Base-by-base conservation (phyloP, 2,329 filamentous ascomycete genomes). In the Xylariales sp. region DNA sequence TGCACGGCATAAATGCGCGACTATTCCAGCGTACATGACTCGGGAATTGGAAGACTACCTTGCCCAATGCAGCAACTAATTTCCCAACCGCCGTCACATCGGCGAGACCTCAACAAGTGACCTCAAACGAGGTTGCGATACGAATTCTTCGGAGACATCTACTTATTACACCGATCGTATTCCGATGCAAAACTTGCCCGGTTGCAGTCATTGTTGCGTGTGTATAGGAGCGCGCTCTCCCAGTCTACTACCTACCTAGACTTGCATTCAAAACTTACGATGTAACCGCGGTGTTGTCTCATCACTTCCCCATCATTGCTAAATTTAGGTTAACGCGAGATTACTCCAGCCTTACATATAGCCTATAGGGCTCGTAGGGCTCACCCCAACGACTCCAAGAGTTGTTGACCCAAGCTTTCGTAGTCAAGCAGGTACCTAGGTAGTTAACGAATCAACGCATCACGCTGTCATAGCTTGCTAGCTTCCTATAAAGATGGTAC, bases 321-420 rank as follows among this genome's bases (percentile, higher is more conserved):
- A 45, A 41, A 64, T 43, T 45, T 64, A 62, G 67, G 41, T 39
- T 60, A 62, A 46, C 58, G 56, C 53, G 50, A 48, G 39, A 61
- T 58, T 53, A 64, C 45, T 45, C 50, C 64, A 69, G 67, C 67
- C 67, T 69, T 67, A 69, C 49, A 60, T 23, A 66, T 63, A 59
- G 58, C 52, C 56, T 41, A 69, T 67, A 54, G 58, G 67, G 48
- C 64, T 62, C 50, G 18, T 67, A 66, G 67, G 63, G 64, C 64
- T 66, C 36, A 43, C 58, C 63, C 36, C 52, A 16, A 49, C 54
- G 48, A 57, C 30, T 39, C 14, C 53, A 46, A 41, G 41, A 41
- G 32, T 18, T 12, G 39, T 43, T 46, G 9, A 9, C 23, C 32
- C n/a, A 58, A 45, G 59, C 46, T 18, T 23, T 18, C 18, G 14